Evolutionary conservation across 192 early-diverging fungal species (phyloP), one percentile per base, ranked within the genome.

Genomic region (Podila horticola): DNA sequence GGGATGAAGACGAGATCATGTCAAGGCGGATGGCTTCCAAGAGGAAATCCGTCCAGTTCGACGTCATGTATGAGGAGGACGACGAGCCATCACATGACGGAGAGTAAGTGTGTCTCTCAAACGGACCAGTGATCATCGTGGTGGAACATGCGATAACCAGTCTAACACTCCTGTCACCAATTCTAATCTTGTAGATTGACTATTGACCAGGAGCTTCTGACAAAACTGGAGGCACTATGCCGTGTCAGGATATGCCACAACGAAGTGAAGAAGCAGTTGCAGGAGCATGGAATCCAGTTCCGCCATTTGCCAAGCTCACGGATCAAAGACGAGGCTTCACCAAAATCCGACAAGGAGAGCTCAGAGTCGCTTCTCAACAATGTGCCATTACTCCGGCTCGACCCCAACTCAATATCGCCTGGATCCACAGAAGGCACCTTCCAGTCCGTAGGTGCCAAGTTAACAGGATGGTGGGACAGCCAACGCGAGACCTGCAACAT

Each of bases 401-500:
- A 81, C 13, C 71, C 71, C 13, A 34, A 30, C 13, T 59, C 77
- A 11, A 81, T 81, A 24, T 81, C 70, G 24, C 24, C 55, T 33
- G 71, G 77, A 9, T n/a, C 71, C 17, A 48, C 71, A 0, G 71
- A 73, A 9, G 77, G 71, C 11, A 38, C 73, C 19, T 81, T 81
- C 28, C 36, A 58, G 26, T 81, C 34, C 28, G 77, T 81, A 1
- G 77, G 77, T 3, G 77, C 77, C 6, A 81, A 81, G 59, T 48
- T 81, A 48, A 69, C 77, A 26, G 77, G 77, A 58, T 81, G 77
- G 77, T 81, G 77, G 77, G 67, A 69, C 49, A 69, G 31, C 24
- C 66, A 81, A 24, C 49, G 71, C n/a, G 77, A 72, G 24, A 81
- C 77, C 19, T 81, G 77, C 48, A 73, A 81, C 67, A 73, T 81